These are phyloP conservation scores for Acanthamoeba lugdunensis DNA, from an alignment of 208 protist genomes.

Conservation along the genomic window DNA sequence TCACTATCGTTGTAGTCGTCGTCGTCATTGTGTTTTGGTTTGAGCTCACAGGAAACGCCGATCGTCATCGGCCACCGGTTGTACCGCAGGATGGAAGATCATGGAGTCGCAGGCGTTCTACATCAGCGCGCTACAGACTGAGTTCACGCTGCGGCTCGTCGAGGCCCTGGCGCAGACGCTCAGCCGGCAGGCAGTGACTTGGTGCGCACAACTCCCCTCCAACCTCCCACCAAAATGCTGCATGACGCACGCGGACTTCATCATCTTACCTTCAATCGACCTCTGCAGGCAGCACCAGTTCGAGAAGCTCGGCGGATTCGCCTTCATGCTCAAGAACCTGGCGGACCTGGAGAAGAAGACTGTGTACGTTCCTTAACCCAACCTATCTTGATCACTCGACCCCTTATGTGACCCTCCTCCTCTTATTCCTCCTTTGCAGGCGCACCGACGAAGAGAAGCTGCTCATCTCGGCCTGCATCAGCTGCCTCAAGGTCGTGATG, in stretches of 20 bases:
- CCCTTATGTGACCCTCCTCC: neutral
- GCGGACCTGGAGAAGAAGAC: slow-evolving; percentile 30
- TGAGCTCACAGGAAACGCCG: no score
- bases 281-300: slow-evolving; percentile 30
- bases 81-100: neutral
- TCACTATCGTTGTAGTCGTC: no score
- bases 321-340: neutral
- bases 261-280: no score
- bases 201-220: neutral
- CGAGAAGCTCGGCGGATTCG: slow-evolving; percentile 15
- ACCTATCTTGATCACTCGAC: no score
- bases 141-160: slow-evolving; percentile 20
- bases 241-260: no score
- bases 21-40: no score
- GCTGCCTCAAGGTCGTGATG: slow-evolving; percentile 38
- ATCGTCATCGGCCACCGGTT: no score
- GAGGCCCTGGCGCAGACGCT: neutral
- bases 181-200: neutral
- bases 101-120: slow-evolving; percentile 30
- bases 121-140: slow-evolving; percentile 33
- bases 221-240: no score
- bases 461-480: slow-evolving; percentile 13
- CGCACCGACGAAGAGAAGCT: slow-evolving; percentile 30
- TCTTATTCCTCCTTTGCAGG: neutral
- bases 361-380: neutral